Base-by-base conservation (phyloP, 768 basidiomycete species). In the Suillus lakei region DNA sequence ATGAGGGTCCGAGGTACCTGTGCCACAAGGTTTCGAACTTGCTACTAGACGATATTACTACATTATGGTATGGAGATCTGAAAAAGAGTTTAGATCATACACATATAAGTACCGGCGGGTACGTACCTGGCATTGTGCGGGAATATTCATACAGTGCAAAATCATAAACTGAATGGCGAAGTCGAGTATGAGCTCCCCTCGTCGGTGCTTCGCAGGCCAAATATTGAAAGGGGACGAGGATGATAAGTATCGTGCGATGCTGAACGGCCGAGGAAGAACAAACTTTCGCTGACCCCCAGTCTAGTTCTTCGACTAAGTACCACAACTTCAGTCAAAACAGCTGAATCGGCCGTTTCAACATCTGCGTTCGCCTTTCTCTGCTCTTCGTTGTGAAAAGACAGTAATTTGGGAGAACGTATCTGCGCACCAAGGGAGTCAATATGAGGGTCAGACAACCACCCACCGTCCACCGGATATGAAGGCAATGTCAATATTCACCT, bases 371-470 rank as follows among this genome's bases (percentile, higher is more conserved):
- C 34, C 21, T 70, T 92, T 92, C 67, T 84, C 86, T 7, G 85
- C 84, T 30, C 87, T 81, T 58, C 82, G 80, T 65, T 86, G 84
- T n/a, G 93, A 95, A 92, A 28, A 95, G 73, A 69, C 84, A 81
- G 67, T 93, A 91, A 68, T 93, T 93, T 43, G 88, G 84, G 13
- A 95, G 79, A 18, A 94, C 85, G 72, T 89, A 93, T 77, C 91
- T 91, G 60, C 60, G 8, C 58, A 46, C 9, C 16, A 65, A 48
- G 61, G 10, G 5, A 50, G 16, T 28, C 50, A 61, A 56, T 48
- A 13, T 55, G 32, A 32, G 32, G 32, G 32, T 6, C 6, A 3
- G 32, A 32, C 32, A 32, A 32, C 32, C 32, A 32, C 32, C 32
- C 6, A 32, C 6, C 32, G 6, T 32, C 32, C 32, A 3, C 32